Evolutionary conservation across 2,329 filamentous ascomycete species (phyloP).

Genomic region (Aspergillus pseudoviridinutans): DNA sequence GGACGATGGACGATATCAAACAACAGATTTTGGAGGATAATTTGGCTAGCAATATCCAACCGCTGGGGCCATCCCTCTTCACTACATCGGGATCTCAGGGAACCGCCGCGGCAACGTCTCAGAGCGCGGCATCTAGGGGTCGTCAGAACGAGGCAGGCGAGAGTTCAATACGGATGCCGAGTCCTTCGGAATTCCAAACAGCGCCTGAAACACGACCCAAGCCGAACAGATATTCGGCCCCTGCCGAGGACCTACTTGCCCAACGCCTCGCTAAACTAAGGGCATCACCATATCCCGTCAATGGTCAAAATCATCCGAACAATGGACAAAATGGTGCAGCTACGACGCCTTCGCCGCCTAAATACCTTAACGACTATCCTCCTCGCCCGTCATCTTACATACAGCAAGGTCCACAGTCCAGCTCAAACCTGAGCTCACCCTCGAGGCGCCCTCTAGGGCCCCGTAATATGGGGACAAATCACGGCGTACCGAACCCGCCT

Average conservation of each 20-base stretch:
- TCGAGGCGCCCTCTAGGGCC: conserved; percentile 38
- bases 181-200: conserved; percentile 36
- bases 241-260: conserved; percentile 34
- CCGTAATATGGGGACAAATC: conserved; percentile 39
- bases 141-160: conserved; percentile 19
- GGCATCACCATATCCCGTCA: conserved; percentile 18
- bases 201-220: conserved; percentile 19
- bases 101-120: conserved; percentile 8
- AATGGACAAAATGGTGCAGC: conserved; percentile 10
- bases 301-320: conserved; percentile 5
- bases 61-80: conserved; percentile 12
- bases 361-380: conserved; percentile 17
- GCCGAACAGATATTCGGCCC: conserved; percentile 22
- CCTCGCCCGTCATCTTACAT: conserved; percentile 21
- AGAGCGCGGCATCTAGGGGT: conserved; percentile 14
- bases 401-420: conserved; percentile 15
- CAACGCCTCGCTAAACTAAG: conserved; percentile 41
- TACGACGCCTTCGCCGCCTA: conserved; percentile 10
- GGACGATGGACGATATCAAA: conserved; percentile 40
- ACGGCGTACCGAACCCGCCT: conserved; percentile 34
- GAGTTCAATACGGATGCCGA: conserved; percentile 36
- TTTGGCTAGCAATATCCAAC: conserved; percentile 25
- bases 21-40: conserved; percentile 39
- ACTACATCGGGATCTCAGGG: conserved; percentile 10
- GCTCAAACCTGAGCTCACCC: conserved; percentile 18